Percentiles rank a stretch among this genome's conserved stretches.
Conservation (phyloP, 371 early-diverging fungal species). For the Mycotypha africana region DNA sequence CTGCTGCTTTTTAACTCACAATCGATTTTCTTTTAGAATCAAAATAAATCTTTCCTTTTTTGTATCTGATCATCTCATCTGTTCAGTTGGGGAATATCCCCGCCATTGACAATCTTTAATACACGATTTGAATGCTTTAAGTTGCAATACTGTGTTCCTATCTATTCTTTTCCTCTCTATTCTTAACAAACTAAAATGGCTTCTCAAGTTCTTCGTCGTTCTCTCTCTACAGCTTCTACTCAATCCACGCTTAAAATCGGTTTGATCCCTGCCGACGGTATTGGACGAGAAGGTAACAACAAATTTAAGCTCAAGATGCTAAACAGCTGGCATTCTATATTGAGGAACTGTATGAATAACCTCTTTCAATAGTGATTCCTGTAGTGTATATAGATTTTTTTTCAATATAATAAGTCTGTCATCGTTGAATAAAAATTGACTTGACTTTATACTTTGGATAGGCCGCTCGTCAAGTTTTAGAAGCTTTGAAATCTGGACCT, state of each 20-base stretch:
- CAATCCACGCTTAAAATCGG: conserved; percentile 74
- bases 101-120: no score
- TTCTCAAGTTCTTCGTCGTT: conserved; percentile 43
- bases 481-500: conserved; percentile 59
- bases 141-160: no score
- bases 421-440: background rate
- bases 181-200: conserved; percentile 38
- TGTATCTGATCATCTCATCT: conserved; percentile 23
- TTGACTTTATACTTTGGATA: conserved; percentile 17
- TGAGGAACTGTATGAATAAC: background rate
- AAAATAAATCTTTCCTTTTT: conserved; percentile 10
- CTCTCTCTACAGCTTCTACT: conserved; percentile 43
- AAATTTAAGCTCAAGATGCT: no score
- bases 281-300: conserved; percentile 76
- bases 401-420: background rate
- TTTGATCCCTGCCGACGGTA: conserved; percentile 93
- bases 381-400: no score
- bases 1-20: no score
- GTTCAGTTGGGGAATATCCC: no score
- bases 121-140: no score
- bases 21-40: no score
- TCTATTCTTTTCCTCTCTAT: no score
- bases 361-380: conserved; percentile 18
- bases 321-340: no score
- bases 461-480: conserved; percentile 87